Base-by-base conservation (phyloP, 352 stramenopile species). In the Blastocystis sp. region DNA sequence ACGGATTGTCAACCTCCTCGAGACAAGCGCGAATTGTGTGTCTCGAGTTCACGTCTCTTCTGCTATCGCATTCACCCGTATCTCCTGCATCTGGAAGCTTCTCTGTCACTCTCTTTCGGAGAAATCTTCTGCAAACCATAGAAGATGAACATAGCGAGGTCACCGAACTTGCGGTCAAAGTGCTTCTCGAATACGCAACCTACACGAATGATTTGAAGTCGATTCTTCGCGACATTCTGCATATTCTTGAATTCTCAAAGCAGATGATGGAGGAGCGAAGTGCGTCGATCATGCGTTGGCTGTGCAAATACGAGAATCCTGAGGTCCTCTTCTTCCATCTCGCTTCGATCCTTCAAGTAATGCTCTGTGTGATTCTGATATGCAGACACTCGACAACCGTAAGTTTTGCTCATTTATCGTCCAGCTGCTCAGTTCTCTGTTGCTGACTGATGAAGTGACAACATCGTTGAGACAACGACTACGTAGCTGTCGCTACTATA, bases 361-460 rank as follows among this genome's bases (percentile, higher is more conserved):
- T 41, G 93, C 92, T 55, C 89, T 91, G 18, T 90, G 90, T 20
- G 39, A 70, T 11, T 90, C 50, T 18, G 73, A 90, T 88, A 91
- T 89, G 4, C 76, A 94, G 29, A 6, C 13, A 50, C 8, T 76
- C 13, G 39, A 70, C 11, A 94, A 97, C 82, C 91, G 94, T 61
- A 95, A 98, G 76, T 99, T 99, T 91, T 94, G 97, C 18, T 94
- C 94, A 0, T 96, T 98, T 11, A 98, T 99, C 95, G 96, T 99
- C 5, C 96, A 99, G 92, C 98, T 96, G 37, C 93, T 99, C 8
- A 98, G 98, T 84, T 90, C 99, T 5, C 99, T 99, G 87, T 90
- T 99, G 47, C 92, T 99, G 0, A 99, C 97, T 8, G 96, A 96
- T 0, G 96, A 95, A 23, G 97, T 99, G 91, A 92, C 99, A 20